Percentiles rank a stretch among this genome's conserved stretches.
phyloP scores from a whole-genome alignment of 106 monocot genomes.

The Dendrobium huoshanense region DNA sequence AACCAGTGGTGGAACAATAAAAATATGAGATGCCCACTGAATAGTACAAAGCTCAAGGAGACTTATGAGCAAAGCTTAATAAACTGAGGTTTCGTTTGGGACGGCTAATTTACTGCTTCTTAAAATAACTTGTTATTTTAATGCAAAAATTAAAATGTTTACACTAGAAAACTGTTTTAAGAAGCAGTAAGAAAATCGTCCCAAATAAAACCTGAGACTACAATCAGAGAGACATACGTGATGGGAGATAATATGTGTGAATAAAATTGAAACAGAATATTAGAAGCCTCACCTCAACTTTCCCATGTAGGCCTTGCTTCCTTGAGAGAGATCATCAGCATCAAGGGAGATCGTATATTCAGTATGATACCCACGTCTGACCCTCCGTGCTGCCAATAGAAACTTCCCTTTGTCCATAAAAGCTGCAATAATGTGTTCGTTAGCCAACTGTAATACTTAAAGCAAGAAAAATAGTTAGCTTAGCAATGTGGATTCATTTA shows the following conservation, averaged over 20 bases:
- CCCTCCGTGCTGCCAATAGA: constrained; percentile 72
- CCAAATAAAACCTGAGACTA: not conserved
- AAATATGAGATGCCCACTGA: not conserved
- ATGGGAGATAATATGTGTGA: not conserved
- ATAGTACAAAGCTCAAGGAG: too few species aligned
- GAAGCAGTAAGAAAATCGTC: too few species aligned
- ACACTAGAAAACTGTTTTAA: too few species aligned
- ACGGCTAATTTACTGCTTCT: too few species aligned
- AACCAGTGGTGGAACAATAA: not conserved
- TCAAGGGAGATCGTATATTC: constrained; percentile 74
- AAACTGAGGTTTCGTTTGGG: too few species aligned
- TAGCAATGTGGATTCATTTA: too few species aligned
- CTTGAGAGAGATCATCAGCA: constrained; percentile 70
- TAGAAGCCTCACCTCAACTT: constrained; percentile 47
- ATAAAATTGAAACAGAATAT: not conserved
- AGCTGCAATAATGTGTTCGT: constrained; percentile 26
- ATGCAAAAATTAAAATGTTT: too few species aligned
- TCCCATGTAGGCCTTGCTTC: constrained; percentile 60
- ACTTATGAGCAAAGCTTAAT: too few species aligned
- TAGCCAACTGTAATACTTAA: not conserved
- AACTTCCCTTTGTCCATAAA: constrained; percentile 75
- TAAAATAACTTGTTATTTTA: too few species aligned
- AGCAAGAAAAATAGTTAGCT: not conserved
- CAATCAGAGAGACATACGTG: not conserved
- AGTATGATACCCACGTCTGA: constrained; percentile 47